Base-by-base conservation (phyloP, 345 rosid species). In the Erodium maritimum region DNA sequence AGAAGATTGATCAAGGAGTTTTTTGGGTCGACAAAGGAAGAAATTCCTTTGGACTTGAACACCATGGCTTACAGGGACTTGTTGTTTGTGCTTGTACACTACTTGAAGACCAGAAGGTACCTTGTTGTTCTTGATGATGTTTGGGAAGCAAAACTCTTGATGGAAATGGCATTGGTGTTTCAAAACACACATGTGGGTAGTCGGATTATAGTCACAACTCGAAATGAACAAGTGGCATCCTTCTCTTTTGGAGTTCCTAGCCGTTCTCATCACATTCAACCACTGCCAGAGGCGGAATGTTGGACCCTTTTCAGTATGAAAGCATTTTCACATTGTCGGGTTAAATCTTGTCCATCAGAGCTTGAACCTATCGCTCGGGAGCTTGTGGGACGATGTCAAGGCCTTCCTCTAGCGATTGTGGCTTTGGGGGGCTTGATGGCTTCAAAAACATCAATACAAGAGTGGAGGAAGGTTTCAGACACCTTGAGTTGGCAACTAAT, bases 351-450 rank as follows among this genome's bases (percentile, higher is more conserved):
- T 5, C 51, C 60, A 17, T 3, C 21, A 19, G 55, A 60, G 54
- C 60, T 66, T 19, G 24, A 42, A 55, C 5, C 13, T 17, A 11
- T 55, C 45, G 80, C 76, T 17, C 57, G 57, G 48, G 66, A 61
- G 29, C 25, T 75, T 52, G 21, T 66, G 4, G 69, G 63, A 60
- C 69, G 67, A 57, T 75, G 80, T 37, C 29, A 60, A 53, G 76
- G 69, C 48, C 51, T 75, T 34, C 80, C 76, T n/a, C 62, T 75
- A 23, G 80, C 74, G 59, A 71, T 75, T 50, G 74, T 66, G 42
- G 63, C 80, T 50, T 75, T 21, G 5, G 70, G 18, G 73, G 46
- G n/a, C n/a, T n/a, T n/a, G n/a, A n/a, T n/a, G n/a, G n/a, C n/a
- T n/a, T n/a, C n/a, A n/a, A n/a, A n/a, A 51, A 65, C 12, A 52